Conservation (phyloP, 306 rosid species). For the Quercus bicolor region DNA sequence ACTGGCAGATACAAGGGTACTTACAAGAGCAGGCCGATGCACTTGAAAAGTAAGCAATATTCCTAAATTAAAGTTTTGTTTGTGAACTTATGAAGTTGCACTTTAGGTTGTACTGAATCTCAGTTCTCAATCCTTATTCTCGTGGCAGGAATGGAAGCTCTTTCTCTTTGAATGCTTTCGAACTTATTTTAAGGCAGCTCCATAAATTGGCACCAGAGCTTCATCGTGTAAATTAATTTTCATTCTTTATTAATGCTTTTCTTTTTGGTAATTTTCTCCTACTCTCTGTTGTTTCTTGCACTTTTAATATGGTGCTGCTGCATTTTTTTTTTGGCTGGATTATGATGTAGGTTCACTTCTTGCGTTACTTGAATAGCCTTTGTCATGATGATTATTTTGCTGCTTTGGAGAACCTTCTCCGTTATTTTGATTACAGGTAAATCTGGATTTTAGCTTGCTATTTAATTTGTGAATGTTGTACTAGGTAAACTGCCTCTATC, state of each 20-base stretch:
- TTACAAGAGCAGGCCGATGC: slow-evolving; percentile 89
- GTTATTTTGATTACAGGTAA: slow-evolving; percentile 97
- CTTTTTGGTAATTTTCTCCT: neutral
- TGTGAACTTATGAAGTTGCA: slow-evolving; percentile 9
- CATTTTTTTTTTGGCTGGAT: slow-evolving; percentile 7
- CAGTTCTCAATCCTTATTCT: slow-evolving; percentile 18
- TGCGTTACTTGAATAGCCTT: slow-evolving; percentile 78
- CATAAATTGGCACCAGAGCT: slow-evolving; percentile 91
- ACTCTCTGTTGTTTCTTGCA: neutral
- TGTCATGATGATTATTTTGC: slow-evolving; percentile 77
- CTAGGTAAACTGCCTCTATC: neutral
- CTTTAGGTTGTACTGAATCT: slow-evolving; percentile 20
- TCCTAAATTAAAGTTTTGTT: neutral
- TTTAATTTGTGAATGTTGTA: neutral
- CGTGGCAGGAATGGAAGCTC: slow-evolving; percentile 64
- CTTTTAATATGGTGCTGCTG: neutral
- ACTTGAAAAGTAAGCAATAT: slow-evolving; percentile 62
- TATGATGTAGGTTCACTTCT: slow-evolving; percentile 75
- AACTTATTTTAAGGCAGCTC: slow-evolving; percentile 63
- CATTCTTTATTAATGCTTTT: neutral
- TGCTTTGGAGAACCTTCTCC: slow-evolving; percentile 84
- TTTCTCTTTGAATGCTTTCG: slow-evolving; percentile 72
- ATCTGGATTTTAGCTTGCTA: slow-evolving; percentile 13
- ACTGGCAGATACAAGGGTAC: slow-evolving; percentile 93
- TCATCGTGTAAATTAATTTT: slow-evolving; percentile 61